Percentiles rank a stretch among this genome's conserved stretches.
phyloP scores from a whole-genome alignment of 371 early-diverging fungal genomes.

The Scutellospora calospora region DNA sequence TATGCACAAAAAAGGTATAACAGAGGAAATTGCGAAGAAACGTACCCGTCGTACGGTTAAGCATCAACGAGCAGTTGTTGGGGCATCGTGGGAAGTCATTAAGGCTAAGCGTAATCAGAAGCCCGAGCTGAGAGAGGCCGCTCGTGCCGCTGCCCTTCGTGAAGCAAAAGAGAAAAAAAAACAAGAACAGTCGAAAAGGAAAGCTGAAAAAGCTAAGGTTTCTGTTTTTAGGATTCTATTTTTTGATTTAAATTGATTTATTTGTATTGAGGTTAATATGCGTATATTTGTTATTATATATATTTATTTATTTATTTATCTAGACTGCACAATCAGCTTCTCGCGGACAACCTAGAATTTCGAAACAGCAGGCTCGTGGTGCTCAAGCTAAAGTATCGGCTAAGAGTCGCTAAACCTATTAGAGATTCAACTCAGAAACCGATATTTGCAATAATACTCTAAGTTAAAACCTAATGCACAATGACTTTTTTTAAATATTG shows the following conservation, averaged over 20 bases:
- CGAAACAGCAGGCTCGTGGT: slow-evolving; percentile 91
- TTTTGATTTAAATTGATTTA: slow-evolving; percentile 18
- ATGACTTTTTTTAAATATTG: too few relatives aligned
- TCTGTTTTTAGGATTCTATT: neutral
- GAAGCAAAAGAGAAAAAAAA: slow-evolving; percentile 91
- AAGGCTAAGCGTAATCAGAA: slow-evolving; percentile 95
- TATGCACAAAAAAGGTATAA: slow-evolving; percentile 98
- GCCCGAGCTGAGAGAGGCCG: slow-evolving; percentile 93
- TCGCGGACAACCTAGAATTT: slow-evolving; percentile 73
- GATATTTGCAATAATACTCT: too few relatives aligned
- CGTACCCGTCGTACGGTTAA: slow-evolving; percentile 94
- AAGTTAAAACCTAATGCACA: too few relatives aligned
- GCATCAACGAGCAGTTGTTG: slow-evolving; percentile 95
- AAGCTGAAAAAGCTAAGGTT: slow-evolving; percentile 71
- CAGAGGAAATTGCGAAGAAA: slow-evolving; percentile 96
- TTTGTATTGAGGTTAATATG: too few relatives aligned
- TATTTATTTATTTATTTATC: slow-evolving; percentile 22
- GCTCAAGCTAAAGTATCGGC: slow-evolving; percentile 86
- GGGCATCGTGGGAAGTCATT: slow-evolving; percentile 94
- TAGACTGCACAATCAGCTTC: slow-evolving; percentile 43
- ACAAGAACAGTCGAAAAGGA: slow-evolving; percentile 84
- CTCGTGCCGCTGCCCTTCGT: slow-evolving; percentile 86
- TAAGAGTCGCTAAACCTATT: slow-evolving; percentile 91
- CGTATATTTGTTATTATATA: neutral
- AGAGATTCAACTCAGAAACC: too few relatives aligned